phyloP scores from a whole-genome alignment of 2,329 filamentous ascomycete genomes.

The Ophiostoma quercus region DNA sequence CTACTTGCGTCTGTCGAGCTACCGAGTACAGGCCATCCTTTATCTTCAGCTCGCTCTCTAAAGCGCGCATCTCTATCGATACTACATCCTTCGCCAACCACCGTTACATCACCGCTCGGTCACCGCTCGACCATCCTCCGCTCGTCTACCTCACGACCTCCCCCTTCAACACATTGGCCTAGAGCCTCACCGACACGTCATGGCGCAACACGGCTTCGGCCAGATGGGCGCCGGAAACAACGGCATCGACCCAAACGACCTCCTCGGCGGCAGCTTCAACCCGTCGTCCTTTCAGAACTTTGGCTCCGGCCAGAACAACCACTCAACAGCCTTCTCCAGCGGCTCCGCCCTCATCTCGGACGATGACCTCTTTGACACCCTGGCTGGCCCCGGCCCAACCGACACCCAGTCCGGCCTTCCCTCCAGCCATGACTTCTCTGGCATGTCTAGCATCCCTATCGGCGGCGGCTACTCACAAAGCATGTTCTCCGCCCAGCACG shows the following conservation, averaged over 20 bases:
- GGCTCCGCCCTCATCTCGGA: constrained; percentile 77
- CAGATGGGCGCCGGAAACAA: constrained; percentile 49
- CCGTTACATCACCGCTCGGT: not conserved
- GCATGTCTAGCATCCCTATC: constrained; percentile 53
- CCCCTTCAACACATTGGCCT: not conserved
- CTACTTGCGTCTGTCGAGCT: not conserved
- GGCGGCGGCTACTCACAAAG: constrained; percentile 46
- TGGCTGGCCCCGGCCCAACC: constrained; percentile 50
- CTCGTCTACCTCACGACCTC: not conserved
- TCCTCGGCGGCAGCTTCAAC: constrained; percentile 63
- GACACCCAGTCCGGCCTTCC: constrained; percentile 48
- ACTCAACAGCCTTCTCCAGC: constrained; percentile 67
- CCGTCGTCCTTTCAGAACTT: constrained; percentile 58
- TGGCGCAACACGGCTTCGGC: constrained; percentile 54
- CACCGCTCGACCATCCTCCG: not conserved
- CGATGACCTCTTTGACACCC: constrained; percentile 77
- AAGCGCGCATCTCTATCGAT: not conserved
- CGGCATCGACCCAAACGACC: constrained; percentile 74
- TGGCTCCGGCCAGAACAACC: constrained; percentile 49
- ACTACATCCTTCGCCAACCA: not conserved
- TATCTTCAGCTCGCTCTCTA: not conserved
- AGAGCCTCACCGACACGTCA: constrained; percentile 29
- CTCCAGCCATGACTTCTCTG: constrained; percentile 52
- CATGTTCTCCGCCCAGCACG: constrained; percentile 52
- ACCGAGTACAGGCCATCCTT: not conserved